Base-by-base conservation (phyloP, 495 filamentous ascomycete species). In the Pseudotulostoma volvatum region DNA sequence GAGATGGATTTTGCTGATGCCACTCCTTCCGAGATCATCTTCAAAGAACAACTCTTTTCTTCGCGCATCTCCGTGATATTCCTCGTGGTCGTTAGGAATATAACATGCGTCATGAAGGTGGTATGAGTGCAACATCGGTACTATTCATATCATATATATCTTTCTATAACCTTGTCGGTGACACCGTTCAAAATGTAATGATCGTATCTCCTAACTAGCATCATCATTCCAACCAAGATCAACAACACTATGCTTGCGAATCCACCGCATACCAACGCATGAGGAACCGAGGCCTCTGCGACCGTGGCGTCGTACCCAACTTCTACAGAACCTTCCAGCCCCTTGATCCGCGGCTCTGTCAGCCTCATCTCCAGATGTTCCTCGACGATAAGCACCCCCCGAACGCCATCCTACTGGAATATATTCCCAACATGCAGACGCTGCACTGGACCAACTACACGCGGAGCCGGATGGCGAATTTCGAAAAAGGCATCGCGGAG, bases 391-490 rank as follows among this genome's bases (percentile, higher is more conserved):
- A 38, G 1, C 16, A 15, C 1, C 34, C 14, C 18, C 42, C 45
- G 1, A 47, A 38, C 33, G 42, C 45, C 1, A 39, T 48, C 4
- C 36, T 48, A n/a, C 32, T 48, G 25, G 45, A 44, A 15, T 46
- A 46, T 31, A 44, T 44, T 11, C 44, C 44, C 3, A 34, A 44
- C 13, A 37, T 46, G 31, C 17, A 34, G 15, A 20, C 17, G 19
- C 43, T 46, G 16, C 5, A 39, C 11, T n/a, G n/a, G n/a, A n/a
- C n/a, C n/a, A n/a, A n/a, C n/a, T n/a, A n/a, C n/a, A n/a, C n/a
- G n/a, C n/a, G n/a, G n/a, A n/a, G n/a, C n/a, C n/a, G n/a, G n/a
- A n/a, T n/a, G n/a, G n/a, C n/a, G n/a, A n/a, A n/a, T n/a, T n/a
- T n/a, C n/a, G n/a, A n/a, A n/a, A n/a, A n/a, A n/a, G 43, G 42